A percentile compares a stretch with the other conserved stretches of the same genome.
Evolutionary conservation across 2,329 filamentous ascomycete species (phyloP).

Genomic region (Cadophora sp.): DNA sequence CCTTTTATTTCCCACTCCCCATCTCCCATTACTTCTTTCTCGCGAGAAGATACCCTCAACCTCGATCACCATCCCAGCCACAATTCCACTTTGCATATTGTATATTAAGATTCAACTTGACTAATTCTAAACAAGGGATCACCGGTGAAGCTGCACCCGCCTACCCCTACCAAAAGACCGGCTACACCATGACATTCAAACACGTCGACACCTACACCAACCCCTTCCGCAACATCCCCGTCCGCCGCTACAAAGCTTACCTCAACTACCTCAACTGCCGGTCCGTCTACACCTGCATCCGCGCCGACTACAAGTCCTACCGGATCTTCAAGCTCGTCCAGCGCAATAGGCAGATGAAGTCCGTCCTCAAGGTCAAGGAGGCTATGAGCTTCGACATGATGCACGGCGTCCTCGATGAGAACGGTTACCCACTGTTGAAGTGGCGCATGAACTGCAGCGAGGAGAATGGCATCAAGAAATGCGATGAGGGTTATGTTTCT

Average conservation of each 20-base stretch:
- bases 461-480: too few species aligned
- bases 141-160: background rate
- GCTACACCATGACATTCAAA: background rate
- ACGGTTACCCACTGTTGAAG: background rate
- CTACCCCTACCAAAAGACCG: background rate
- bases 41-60: too few species aligned
- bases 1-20: background rate
- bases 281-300: background rate
- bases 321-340: background rate
- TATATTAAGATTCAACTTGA: too few species aligned
- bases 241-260: constrained; percentile 8
- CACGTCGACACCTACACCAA: background rate
- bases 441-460: background rate
- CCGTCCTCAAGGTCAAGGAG: background rate
- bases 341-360: background rate
- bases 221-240: background rate
- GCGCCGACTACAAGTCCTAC: background rate
- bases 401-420: background rate
- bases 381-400: background rate
- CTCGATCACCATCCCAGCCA: too few species aligned
- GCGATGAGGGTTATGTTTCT: too few species aligned
- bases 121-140: background rate
- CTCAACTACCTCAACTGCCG: background rate
- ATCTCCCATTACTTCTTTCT: background rate
- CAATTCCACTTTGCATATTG: too few species aligned